Conservation (phyloP, 2,329 filamentous ascomycete species). For the Curvularia sp. region DNA sequence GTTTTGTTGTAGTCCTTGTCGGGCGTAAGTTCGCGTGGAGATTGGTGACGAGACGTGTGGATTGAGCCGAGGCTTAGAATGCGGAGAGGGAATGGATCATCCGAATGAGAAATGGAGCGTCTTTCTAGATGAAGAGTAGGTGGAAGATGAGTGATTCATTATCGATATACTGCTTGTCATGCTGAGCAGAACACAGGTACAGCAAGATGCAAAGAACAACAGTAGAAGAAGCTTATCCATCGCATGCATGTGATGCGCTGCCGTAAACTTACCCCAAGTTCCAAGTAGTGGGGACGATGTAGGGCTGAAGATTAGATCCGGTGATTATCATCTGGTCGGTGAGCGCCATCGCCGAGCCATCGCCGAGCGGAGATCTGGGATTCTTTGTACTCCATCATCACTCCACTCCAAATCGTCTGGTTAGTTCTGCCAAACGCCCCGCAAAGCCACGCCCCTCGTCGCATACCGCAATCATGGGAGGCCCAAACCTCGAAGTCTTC, state of each 20-base stretch:
- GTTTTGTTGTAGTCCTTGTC: neutral
- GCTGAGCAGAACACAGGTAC: neutral
- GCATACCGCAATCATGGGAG: slow-evolving; percentile 67
- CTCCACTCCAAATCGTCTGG: slow-evolving; percentile 6
- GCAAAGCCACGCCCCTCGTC: slow-evolving; percentile 1
- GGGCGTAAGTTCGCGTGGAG: neutral
- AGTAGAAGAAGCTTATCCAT: neutral
- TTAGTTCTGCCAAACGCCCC: neutral
- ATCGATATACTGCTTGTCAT: neutral
- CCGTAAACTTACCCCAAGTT: slow-evolving; percentile 8
- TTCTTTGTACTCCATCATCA: slow-evolving; percentile 12
- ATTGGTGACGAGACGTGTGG: neutral
- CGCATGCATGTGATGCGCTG: slow-evolving; percentile 8
- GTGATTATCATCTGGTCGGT: neutral
- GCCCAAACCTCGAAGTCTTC: slow-evolving; percentile 92
- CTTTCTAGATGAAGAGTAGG: neutral
- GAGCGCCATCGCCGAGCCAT: slow-evolving; percentile 13
- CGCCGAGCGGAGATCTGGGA: slow-evolving; percentile 14
- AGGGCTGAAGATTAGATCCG: slow-evolving; percentile 18
- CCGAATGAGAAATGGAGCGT: neutral
- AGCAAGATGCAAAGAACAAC: neutral
- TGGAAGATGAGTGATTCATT: neutral
- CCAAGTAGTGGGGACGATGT: slow-evolving; percentile 7
- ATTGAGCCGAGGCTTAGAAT: slow-evolving; percentile 33
- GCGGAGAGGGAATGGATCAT: slow-evolving; percentile 21